Base-by-base conservation (phyloP, 2,329 filamentous ascomycete species). In the Aspergillus amoenus region DNA sequence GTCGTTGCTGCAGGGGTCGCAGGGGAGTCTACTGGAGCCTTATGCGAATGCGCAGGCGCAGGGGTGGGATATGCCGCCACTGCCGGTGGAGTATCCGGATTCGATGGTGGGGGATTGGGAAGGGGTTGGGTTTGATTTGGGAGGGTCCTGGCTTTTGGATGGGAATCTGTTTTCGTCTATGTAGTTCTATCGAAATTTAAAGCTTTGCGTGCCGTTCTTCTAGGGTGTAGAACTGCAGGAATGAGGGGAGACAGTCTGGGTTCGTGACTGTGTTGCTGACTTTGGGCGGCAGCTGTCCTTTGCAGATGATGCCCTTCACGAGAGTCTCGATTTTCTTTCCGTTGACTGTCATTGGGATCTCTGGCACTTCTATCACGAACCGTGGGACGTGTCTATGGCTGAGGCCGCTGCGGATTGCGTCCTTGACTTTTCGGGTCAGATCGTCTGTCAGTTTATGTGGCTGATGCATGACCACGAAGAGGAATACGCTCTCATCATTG, bases 361-460 rank as follows among this genome's bases (percentile, higher is more conserved):
- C 90, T n/a, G 87, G 87, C 4, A 89, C 90, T 76, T 91, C 86
- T 70, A 93, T 93, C 21, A 94, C 81, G 69, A 87, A 91, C 69
- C 80, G 87, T 1, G 91, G 91, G 15, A 93, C 87, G 75, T 93
- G 90, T 54, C 90, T 78, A 70, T 87, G 86, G 39, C 87, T 90
- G 66, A 87, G 74, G 61, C 88, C 87, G 62, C 77, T 80, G 4
- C 79, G 80, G 67, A 95, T 91, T 12, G 82, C 84, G 12, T 78
- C 77, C 70, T 87, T 88, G 0, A 94, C 77, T 8, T 80, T 78
- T 3, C 71, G 70, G 0, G 87, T 84, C 50, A 93, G 69, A 24
- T 73, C 54, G 53, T 73, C 61, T 4, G 81, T 83, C 60, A 91
- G 86, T 22, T 68, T 73, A 32, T 79, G 68, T 0, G 86, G 88